Base-by-base conservation (phyloP, 1,284 basidiomycete species). In the Cryptococcus sp. region DNA sequence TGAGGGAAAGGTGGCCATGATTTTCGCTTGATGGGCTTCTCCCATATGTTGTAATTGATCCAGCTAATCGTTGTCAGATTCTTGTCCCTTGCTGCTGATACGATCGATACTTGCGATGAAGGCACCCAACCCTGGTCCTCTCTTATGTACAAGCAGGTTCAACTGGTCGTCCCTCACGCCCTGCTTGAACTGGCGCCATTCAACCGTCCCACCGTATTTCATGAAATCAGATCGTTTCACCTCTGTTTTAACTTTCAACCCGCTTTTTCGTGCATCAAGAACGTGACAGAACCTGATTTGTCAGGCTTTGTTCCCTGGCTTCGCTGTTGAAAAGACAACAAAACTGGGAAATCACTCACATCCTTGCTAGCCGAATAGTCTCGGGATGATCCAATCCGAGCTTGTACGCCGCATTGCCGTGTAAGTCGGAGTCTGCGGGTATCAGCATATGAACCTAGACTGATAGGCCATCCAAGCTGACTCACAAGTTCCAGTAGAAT, bases 241-340 rank as follows among this genome's bases (percentile, higher is more conserved):
- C 2, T 63, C 56, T 0, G 55, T 46, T 15, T 58, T 56, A 10
- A 74, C 59, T 11, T 35, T 43, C 11, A 74, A 54, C 13, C 72
- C 70, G 35, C 65, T 68, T 58, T 74, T 74, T 10, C 65, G 52
- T 3, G 68, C 68, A 58, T 72, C 72, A 1, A 72, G 63, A 5
- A 74, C 66, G 30, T 56, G 58, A 37, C 64, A 67, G 59, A 71
- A 72, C 64, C 67, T 70, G 55, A 34, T 14, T 4, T 23, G 23
- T 23, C 23, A 23, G 23, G 23, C 23, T 23, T 23, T 23, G 23
- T 23, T 23, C 23, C 23, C 23, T 23, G 23, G 23, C 23, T 23
- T 23, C 23, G 23, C 23, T 23, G 23, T 23, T 23, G 23, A 23
- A 23, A 23, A 23, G 23, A 23, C 23, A 23, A 23, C 23, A 23